A percentile compares a stretch with the other conserved stretches of the same genome.
Evolutionary conservation across 352 stramenopile species (phyloP).

Genomic region (Aphanomyces stellatus): DNA sequence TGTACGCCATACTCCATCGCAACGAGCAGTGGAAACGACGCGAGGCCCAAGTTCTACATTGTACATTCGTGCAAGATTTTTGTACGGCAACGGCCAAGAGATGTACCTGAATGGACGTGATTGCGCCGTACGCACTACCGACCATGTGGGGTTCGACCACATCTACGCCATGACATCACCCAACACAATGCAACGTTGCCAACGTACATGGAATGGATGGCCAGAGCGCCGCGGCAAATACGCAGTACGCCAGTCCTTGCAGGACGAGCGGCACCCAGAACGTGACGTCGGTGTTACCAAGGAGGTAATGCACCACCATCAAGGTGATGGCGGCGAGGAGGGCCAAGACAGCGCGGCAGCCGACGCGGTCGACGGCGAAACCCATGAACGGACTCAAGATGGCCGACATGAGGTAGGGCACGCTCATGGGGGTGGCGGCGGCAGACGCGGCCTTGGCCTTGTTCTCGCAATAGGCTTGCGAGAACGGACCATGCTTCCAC

Average conservation of each 20-base stretch:
- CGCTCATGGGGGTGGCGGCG: conserved; percentile 83
- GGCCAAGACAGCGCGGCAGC: conserved; percentile 71
- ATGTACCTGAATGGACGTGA: conserved; percentile 86
- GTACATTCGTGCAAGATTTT: too few relatives aligned
- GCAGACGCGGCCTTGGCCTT: conserved; percentile 52
- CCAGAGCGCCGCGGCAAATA: conserved; percentile 90
- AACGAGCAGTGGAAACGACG: conserved; percentile 67
- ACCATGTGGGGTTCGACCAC: conserved; percentile 82
- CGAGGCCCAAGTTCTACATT: conserved; percentile 73
- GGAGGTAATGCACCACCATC: conserved; percentile 74
- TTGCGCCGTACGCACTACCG: conserved; percentile 88
- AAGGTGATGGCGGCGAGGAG: conserved; percentile 68
- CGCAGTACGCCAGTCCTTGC: conserved; percentile 88
- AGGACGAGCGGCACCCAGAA: conserved; percentile 82
- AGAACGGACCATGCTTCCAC: conserved; percentile 58
- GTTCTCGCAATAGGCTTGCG: conserved; percentile 46
- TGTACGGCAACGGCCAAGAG: too few relatives aligned
- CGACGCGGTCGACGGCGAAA: conserved; percentile 86
- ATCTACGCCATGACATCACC: conserved; percentile 28
- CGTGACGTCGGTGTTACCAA: conserved; percentile 63
- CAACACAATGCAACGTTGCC: not conserved
- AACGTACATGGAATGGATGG: conserved; percentile 76
- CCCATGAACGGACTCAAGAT: conserved; percentile 84
- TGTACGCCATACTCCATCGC: conserved; percentile 62
- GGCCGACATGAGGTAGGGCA: conserved; percentile 90